A percentile compares a stretch with the other conserved stretches of the same genome.
Evolutionary conservation across 306 rosid genomes (phyloP).

Genomic region (Senna siamea): DNA sequence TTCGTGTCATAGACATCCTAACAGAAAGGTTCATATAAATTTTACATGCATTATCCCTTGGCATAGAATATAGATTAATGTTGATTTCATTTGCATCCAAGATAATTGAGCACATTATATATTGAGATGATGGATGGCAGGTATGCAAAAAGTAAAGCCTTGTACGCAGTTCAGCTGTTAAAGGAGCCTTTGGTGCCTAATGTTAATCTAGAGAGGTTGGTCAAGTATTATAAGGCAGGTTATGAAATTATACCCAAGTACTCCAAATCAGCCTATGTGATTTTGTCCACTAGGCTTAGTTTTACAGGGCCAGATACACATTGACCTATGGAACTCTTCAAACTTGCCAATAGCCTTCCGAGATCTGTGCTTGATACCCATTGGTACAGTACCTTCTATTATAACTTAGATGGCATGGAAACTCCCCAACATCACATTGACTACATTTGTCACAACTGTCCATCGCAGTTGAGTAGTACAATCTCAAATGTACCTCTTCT

Average conservation of each 20-base stretch:
- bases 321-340: constrained; percentile 47
- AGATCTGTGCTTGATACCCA: constrained; percentile 68
- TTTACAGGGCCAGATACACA: constrained; percentile 27
- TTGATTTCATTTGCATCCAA: neutral
- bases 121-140: constrained; percentile 26
- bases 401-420: constrained; percentile 36
- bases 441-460: constrained; percentile 51
- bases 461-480: constrained; percentile 53
- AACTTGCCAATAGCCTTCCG: constrained; percentile 50
- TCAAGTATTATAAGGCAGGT: constrained; percentile 65
- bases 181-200: constrained; percentile 73
- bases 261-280: constrained; percentile 54
- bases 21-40: constrained; percentile 57
- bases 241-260: constrained; percentile 62
- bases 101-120: neutral
- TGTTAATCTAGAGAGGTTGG: constrained; percentile 52
- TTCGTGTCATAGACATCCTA: constrained; percentile 66
- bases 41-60: neutral
- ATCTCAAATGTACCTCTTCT: constrained; percentile 76
- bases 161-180: constrained; percentile 72
- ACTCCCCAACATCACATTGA: constrained; percentile 65
- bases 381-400: constrained; percentile 59
- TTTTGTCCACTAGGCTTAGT: constrained; percentile 63
- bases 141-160: constrained; percentile 59
- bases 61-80: too few species aligned